Evolutionary conservation across 345 rosid species (phyloP), one percentile per base, ranked within the genome.

Genomic region (Gossypium mustelinum): DNA sequence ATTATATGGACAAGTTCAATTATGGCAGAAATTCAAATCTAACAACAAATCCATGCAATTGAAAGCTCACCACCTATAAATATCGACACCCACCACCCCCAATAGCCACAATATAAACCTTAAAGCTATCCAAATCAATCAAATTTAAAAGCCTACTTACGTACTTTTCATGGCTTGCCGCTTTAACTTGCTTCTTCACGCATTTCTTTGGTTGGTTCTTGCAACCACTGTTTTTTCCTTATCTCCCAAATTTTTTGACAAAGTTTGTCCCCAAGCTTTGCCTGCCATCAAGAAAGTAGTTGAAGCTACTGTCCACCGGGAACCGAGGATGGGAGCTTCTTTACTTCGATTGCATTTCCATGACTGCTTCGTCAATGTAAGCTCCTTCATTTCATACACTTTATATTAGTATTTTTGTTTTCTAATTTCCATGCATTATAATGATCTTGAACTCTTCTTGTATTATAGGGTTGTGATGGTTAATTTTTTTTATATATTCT

Each of bases 261-360:
- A 2, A 41, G 70, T 82, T 29, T 92, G 94, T 57, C 92, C 91
- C 50, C 27, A 77, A 50, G 87, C 89, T 70, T 81, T 87, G 71
- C 79, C 68, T 41, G 69, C 81, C 56, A 77, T 82, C 75, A 74
- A 55, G 25, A 56, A 17, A n/a, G 78, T 85, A 27, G 82, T 85
- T 16, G 39, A 81, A 7, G 67, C 67, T 22, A 44, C 66, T 2
- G 16, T 73, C 56, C n/a, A 43, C 57, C 9, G 7, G 4, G 75
- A 73, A 56, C 75, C 2, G 2, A 54, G 56, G 14, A 73, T 84
- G 85, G 87, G 82, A 1, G 87, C 84, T 16, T 78, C 86, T 44
- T 80, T 89, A 63, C 84, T 84, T 75, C 87, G 89, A 60, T 82
- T 89, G n/a, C 93, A 89, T 55, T 89, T 89, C 77, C 93, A 89